phyloP scores from a whole-genome alignment of 2,329 filamentous ascomycete species.

The Didymella pomorum region DNA sequence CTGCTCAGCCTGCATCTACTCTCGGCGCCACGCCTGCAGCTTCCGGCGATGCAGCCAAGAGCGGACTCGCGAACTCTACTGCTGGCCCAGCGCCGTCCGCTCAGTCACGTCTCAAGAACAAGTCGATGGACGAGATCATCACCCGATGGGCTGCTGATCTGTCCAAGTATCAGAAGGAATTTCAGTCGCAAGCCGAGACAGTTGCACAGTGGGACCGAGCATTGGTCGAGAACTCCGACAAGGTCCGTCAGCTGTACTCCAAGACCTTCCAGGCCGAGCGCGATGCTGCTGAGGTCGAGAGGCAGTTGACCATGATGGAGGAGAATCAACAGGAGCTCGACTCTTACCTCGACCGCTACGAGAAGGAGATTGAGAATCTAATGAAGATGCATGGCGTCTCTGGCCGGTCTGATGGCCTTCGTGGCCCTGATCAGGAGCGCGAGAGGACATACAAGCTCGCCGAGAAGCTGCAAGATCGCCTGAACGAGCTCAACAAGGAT shows the following conservation, averaged over 20 bases:
- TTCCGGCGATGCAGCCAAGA: constrained; percentile 35
- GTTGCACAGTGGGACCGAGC: constrained; percentile 91
- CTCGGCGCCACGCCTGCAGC: constrained; percentile 29
- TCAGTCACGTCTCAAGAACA: constrained; percentile 92
- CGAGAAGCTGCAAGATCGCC: constrained; percentile 86
- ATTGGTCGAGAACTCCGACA: constrained; percentile 91
- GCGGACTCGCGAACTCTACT: constrained; percentile 73
- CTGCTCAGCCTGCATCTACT: constrained; percentile 24
- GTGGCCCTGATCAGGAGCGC: constrained; percentile 92
- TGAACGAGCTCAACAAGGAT: constrained; percentile 94
- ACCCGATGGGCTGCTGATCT: constrained; percentile 95
- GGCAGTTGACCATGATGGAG: constrained; percentile 87
- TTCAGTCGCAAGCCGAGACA: constrained; percentile 86
- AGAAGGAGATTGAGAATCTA: constrained; percentile 89
- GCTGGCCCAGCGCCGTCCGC: constrained; percentile 79
- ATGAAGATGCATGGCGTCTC: constrained; percentile 82
- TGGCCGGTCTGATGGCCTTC: constrained; percentile 70
- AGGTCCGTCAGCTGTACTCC: constrained; percentile 91
- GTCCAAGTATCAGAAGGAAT: constrained; percentile 95
- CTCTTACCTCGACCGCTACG: constrained; percentile 87
- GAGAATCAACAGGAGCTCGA: constrained; percentile 91
- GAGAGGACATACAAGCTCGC: constrained; percentile 95
- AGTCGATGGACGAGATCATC: constrained; percentile 99
- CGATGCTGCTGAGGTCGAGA: constrained; percentile 91
- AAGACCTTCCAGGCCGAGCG: constrained; percentile 94